Conservation (phyloP, 371 early-diverging fungal genomes). For the Syncephalastrum racemosum region DNA sequence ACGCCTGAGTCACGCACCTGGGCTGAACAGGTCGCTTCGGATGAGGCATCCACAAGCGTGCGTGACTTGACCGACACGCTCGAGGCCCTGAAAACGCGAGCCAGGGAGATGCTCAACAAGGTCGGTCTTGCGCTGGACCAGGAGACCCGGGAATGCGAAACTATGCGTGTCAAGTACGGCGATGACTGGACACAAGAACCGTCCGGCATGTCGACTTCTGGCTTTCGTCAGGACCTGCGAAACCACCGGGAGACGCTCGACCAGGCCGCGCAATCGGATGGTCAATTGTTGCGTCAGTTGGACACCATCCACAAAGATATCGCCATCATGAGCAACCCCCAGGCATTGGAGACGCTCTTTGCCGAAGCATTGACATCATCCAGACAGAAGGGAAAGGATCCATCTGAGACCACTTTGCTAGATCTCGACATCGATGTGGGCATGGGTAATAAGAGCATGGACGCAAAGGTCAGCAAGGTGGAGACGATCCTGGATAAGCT, state of each 20-base stretch:
- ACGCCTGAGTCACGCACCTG: slow-evolving; percentile 61
- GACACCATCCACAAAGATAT: slow-evolving; percentile 52
- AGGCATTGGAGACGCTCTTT: slow-evolving; percentile 61
- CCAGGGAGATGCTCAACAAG: slow-evolving; percentile 64
- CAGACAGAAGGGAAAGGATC: neutral
- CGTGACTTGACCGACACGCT: slow-evolving; percentile 56
- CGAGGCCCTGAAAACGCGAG: slow-evolving; percentile 57
- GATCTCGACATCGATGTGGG: slow-evolving; percentile 58
- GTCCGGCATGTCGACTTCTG: slow-evolving; percentile 64
- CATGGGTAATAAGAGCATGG: slow-evolving; percentile 28
- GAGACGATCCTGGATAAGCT: slow-evolving; percentile 71
- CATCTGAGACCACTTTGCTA: slow-evolving; percentile 41
- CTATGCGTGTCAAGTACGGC: slow-evolving; percentile 65
- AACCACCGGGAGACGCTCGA: slow-evolving; percentile 76
- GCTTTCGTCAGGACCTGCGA: slow-evolving; percentile 71
- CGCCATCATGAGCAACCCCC: slow-evolving; percentile 52
- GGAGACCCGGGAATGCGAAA: slow-evolving; percentile 83
- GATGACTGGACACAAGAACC: slow-evolving; percentile 83
- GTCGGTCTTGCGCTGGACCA: slow-evolving; percentile 65
- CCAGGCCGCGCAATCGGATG: slow-evolving; percentile 72
- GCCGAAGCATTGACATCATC: slow-evolving; percentile 39
- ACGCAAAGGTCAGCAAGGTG: slow-evolving; percentile 58
- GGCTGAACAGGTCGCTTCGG: slow-evolving; percentile 54
- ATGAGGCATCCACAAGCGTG: slow-evolving; percentile 39
- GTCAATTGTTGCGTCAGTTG: slow-evolving; percentile 54